phyloP scores from a whole-genome alignment of 2,329 filamentous ascomycete species.

The Tolypocladium inflatum region DNA sequence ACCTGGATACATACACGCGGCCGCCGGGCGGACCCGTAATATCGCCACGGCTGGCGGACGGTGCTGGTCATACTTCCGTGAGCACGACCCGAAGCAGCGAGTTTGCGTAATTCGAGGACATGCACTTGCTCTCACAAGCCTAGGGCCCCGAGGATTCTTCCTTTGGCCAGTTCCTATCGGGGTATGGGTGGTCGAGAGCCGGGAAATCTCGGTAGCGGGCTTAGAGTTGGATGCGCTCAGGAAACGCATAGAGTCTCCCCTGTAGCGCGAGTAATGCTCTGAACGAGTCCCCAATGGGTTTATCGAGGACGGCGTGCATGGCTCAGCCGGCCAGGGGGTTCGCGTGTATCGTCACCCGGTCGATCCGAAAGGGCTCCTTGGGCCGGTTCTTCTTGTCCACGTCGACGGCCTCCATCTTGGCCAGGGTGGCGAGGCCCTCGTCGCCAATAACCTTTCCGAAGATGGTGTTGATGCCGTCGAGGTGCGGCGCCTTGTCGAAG shows the following conservation, averaged over 20 bases:
- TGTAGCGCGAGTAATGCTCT: background rate
- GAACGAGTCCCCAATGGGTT: background rate
- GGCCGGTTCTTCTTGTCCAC: constrained; percentile 74
- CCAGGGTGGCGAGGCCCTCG: constrained; percentile 54
- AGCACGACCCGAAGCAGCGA: background rate
- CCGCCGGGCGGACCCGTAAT: background rate
- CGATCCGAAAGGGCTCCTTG: constrained; percentile 55
- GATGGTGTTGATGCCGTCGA: constrained; percentile 77
- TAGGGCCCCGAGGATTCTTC: background rate
- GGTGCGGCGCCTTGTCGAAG: constrained; percentile 67
- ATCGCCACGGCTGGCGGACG: background rate
- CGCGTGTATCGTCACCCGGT: constrained; percentile 65
- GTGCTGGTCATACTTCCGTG: background rate
- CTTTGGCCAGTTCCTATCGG: background rate
- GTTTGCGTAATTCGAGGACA: background rate
- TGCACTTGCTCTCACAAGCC: background rate
- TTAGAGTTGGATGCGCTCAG: background rate
- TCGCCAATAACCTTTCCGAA: constrained; percentile 67
- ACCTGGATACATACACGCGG: background rate
- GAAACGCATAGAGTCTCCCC: background rate
- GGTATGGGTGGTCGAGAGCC: background rate
- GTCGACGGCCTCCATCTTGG: constrained; percentile 60
- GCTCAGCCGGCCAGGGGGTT: constrained; percentile 61
- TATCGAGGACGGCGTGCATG: background rate
- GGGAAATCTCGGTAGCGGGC: background rate